Base-by-base conservation (phyloP, 805 yeast species). In the Myxozyma mucilagina region DNA sequence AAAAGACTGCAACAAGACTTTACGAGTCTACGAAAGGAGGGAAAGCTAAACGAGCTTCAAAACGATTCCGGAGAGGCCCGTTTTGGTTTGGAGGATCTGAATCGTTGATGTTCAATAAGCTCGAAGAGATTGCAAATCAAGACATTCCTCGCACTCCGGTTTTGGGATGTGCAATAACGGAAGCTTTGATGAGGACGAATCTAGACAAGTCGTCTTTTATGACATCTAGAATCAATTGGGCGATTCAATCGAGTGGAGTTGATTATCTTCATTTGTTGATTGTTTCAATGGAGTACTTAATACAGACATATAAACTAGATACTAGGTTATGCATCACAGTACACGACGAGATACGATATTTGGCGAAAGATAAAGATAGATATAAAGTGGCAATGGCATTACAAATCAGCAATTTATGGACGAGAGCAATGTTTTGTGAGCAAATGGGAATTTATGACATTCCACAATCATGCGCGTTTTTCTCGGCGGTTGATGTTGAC, bases 161-260 rank as follows among this genome's bases (percentile, higher is more conserved):
- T 1, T 74, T 94, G 9, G 97, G 97, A 0, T 97, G 97, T 4
- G 89, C 96, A 13, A 90, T 94, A 50, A 94, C 99, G 0, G 84
- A 84, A 60, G 97, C 98, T 0, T 77, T 94, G 60, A 81, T 82
- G 67, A 81, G 82, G 47, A 77, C 78, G 56, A 86, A 93, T 72
- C 78, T 94, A 67, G 84, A 83, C 47, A 76, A 83, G 42, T 83
- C 83, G 64, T 77, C 84, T 0, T 94, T 87, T 71, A 75, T 94
- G 66, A 94, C 99, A 0, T 90, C 97, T 1, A 76, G 99, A 69
- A 87, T 92, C 65, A 94, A 94, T 70, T 94, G 99, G 99, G 90
- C 97, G 0, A 94, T 94, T 71, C 99, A 94, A 73, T 90, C 97
- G 24, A 90, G 97, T 1, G 99, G 99, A 41, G 99, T 96, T 18